phyloP scores from a whole-genome alignment of 257 asterid species.

The Scutellaria minor region DNA sequence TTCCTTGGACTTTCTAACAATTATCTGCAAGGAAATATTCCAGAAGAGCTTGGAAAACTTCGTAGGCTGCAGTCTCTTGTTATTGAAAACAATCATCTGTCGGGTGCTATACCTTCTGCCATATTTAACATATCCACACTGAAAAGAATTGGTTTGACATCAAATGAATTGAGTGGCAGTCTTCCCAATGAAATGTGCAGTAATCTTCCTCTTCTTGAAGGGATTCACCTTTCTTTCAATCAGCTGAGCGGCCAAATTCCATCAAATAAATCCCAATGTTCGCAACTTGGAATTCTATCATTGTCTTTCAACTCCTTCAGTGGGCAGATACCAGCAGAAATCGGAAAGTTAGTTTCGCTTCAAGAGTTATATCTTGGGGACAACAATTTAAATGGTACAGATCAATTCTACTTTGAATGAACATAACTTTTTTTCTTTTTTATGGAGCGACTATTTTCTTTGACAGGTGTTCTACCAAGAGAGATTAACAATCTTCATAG shows the following conservation, averaged over 20 bases:
- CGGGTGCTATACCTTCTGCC: constrained; percentile 16
- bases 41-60: constrained; percentile 23
- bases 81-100: constrained; percentile 6
- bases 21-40: constrained; percentile 15
- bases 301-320: constrained; percentile 1
- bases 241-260: constrained; percentile 11
- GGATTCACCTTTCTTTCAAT: background rate
- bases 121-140: constrained; percentile 19
- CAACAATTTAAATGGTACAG: constrained; percentile 17
- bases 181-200: constrained; percentile 25
- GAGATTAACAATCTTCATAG: constrained; percentile 27
- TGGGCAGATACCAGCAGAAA: constrained; percentile 23
- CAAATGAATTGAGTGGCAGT: constrained; percentile 15
- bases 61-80: background rate
- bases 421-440: background rate
- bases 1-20: constrained; percentile 9
- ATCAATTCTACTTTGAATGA: background rate
- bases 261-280: background rate
- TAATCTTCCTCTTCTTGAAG: constrained; percentile 20
- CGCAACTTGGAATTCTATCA: background rate
- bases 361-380: background rate
- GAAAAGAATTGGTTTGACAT: background rate
- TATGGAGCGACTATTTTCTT: background rate
- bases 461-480: constrained; percentile 24
- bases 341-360: constrained; percentile 15